Percentiles rank a stretch among this genome's conserved stretches.
phyloP scores from a whole-genome alignment of 768 basidiomycete species.

The Leccinum fibrillosum region DNA sequence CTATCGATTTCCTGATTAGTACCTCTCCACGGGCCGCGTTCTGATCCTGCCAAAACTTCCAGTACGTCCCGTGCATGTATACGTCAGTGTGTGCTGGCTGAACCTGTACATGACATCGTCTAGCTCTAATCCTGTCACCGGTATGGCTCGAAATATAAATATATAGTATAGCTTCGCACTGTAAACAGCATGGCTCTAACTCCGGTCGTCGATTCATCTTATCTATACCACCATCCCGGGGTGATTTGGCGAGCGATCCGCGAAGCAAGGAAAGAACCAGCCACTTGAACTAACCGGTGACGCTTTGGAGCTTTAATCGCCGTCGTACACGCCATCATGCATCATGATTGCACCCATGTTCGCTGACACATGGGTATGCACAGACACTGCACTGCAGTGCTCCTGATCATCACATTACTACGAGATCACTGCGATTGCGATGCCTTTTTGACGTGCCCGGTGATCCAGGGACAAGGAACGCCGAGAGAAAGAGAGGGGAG shows the following conservation, averaged over 20 bases:
- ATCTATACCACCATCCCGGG: neutral
- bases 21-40: neutral
- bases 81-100: neutral
- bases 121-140: neutral
- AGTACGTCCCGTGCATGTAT: neutral
- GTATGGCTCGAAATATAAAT: neutral
- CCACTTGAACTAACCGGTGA: neutral
- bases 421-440: constrained; percentile 9
- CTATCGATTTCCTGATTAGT: neutral
- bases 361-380: neutral
- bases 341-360: neutral
- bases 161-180: neutral
- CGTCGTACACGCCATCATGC: neutral
- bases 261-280: constrained; percentile 18
- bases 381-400: neutral
- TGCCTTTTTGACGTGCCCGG: neutral
- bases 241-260: constrained; percentile 12
- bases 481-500: constrained; percentile 2
- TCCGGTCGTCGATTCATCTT: neutral
- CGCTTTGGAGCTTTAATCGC: constrained; percentile 1
- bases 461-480: constrained; percentile 1
- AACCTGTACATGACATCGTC: neutral
- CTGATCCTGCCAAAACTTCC: neutral
- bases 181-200: neutral
- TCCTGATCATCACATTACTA: constrained; percentile 6